Evolutionary conservation across 2,329 filamentous ascomycete species (phyloP).

Genomic region (Fusarium buxicola): DNA sequence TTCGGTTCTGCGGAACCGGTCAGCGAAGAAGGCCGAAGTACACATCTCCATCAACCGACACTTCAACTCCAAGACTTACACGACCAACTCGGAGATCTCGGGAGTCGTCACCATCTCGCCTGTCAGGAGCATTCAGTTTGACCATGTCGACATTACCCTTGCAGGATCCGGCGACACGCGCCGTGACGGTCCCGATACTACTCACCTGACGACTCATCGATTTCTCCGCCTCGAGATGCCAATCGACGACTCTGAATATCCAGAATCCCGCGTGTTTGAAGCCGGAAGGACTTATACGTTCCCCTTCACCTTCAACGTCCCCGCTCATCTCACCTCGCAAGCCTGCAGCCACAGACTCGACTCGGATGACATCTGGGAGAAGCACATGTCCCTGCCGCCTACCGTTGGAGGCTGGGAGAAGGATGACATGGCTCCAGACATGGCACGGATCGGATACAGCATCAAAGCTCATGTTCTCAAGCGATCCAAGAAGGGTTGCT

Average conservation of each 20-base stretch:
- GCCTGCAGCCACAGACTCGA: conserved; percentile 29
- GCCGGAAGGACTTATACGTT: conserved; percentile 33
- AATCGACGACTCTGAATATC: conserved; percentile 31
- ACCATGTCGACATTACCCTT: conserved; percentile 32
- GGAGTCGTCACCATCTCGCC: conserved; percentile 35
- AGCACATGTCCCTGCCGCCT: conserved; percentile 35
- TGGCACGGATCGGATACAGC: conserved; percentile 34
- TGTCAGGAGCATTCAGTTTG: conserved; percentile 25
- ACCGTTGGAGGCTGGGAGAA: conserved; percentile 38
- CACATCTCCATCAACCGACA: conserved; percentile 33
- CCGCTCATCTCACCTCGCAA: conserved; percentile 36
- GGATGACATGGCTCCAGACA: conserved; percentile 34
- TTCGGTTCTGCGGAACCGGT: conserved; percentile 14
- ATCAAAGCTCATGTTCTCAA: conserved; percentile 26
- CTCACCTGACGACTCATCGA: conserved; percentile 34
- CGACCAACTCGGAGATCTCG: conserved; percentile 40
- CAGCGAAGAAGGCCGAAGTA: conserved; percentile 23
- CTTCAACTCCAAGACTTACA: conserved; percentile 43
- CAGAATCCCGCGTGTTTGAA: conserved; percentile 22
- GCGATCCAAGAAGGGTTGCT: conserved; percentile 4
- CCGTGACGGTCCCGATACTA: conserved; percentile 36
- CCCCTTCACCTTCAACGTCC: conserved; percentile 41
- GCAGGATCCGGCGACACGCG: conserved; percentile 34
- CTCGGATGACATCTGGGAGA: conserved; percentile 23
- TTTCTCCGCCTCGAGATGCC: conserved; percentile 42